Evolutionary conservation across 192 early-diverging fungal species (phyloP), one percentile per base, ranked within the genome.

Genomic region (Podila epigama): DNA sequence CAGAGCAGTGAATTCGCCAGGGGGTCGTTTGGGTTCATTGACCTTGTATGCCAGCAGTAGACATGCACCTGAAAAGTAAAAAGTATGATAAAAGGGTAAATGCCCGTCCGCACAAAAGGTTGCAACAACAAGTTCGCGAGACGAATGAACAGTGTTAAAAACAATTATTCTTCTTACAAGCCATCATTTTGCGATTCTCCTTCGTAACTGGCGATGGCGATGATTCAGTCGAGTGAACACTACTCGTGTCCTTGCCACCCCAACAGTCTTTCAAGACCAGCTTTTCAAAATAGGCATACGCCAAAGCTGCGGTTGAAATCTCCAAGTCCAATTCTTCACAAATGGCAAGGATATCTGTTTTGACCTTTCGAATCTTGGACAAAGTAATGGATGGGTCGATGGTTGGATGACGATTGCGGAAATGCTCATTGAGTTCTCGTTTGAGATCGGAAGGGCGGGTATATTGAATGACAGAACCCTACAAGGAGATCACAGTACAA

Each of bases 261-360:
- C 69, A 65, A 51, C n/a, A 69, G 72, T 86, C 91, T 81, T 93
- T 95, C 36, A 94, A 63, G 27, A 96, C 84, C 7, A 99, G 88
- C 75, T 97, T 99, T 75, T 99, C 97, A 82, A 99, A 94, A 75
- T 96, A 98, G 1, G 94, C 96, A 85, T 91, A 96, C 18, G 93
- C 91, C 27, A 87, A 84, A 0, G 97, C 97, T 4, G 96, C 88
- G 48, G 90, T 95, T 2, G 94, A 95, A 27, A 96, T 81, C 79
- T 99, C 96, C 27, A 96, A 82, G 65, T 96, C 91, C 57, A 92
- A 81, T 44, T 86, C 80, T 54, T 87, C 83, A 1, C 82, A 87
- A 20, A 90, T 85, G 20, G 85, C 91, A 33, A 97, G 72, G 65
- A 99, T 75, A 40, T 88, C 83, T 3, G 81, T 67, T 64, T 97